A percentile compares a stretch with the other conserved stretches of the same genome.
Evolutionary conservation across 805 yeast genomes (phyloP).

Genomic region (Debaryomyces maramus): DNA sequence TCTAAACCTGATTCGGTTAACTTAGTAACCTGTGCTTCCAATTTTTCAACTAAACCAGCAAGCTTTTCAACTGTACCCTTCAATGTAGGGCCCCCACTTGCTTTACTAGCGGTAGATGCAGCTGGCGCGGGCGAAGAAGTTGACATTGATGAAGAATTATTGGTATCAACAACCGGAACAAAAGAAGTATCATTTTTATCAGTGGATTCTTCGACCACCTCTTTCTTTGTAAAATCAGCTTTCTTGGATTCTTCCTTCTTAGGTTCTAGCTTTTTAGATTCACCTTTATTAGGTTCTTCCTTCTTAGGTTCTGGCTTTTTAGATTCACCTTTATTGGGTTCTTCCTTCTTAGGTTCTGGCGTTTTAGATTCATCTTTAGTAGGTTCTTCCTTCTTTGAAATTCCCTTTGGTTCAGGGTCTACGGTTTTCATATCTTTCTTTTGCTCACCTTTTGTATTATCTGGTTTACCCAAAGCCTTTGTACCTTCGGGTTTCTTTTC

Average conservation of each 20-base stretch:
- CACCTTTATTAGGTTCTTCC: constrained; percentile 10
- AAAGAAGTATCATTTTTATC: constrained; percentile 7
- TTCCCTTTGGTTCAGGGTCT: neutral
- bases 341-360: constrained; percentile 8
- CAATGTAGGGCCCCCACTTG: constrained; percentile 55
- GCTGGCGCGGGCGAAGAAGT: constrained; percentile 11
- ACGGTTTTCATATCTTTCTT: neutral
- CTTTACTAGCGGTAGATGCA: constrained; percentile 20
- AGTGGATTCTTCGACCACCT: constrained; percentile 8
- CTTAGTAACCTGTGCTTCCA: constrained; percentile 56
- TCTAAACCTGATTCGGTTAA: constrained; percentile 56
- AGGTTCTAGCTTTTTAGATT: constrained; percentile 15
- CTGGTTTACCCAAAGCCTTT: constrained; percentile 8
- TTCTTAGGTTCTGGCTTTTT: constrained; percentile 9
- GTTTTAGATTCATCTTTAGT: constrained; percentile 9
- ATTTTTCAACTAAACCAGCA: constrained; percentile 53
- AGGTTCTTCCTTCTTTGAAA: constrained; percentile 8
- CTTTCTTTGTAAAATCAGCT: constrained; percentile 18
- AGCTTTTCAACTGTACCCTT: constrained; percentile 72
- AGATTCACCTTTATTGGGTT: constrained; percentile 11
- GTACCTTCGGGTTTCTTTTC: constrained; percentile 27
- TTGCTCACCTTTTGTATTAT: neutral
- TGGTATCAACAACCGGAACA: constrained; percentile 7
- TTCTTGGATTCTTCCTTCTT: constrained; percentile 16
- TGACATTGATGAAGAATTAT: too few species aligned